phyloP scores from a whole-genome alignment of 129 eudicot species.

The Solidago caesia region DNA sequence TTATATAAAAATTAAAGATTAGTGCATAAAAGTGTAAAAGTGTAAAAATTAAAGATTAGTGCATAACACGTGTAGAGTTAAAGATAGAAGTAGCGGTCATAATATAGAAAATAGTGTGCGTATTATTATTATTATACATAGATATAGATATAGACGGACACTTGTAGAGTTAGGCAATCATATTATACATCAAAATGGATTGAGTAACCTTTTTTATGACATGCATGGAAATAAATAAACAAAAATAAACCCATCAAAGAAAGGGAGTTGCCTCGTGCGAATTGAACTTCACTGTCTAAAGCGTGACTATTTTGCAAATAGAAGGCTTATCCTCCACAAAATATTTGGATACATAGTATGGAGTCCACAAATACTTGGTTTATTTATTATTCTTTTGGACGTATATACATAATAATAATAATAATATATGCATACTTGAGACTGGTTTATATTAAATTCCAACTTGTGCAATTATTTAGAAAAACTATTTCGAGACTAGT shows the following conservation, averaged over 20 bases:
- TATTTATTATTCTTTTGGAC: neutral
- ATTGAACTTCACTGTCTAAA: slow-evolving; percentile 5
- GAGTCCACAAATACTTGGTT: slow-evolving; percentile 16
- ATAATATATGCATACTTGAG: neutral
- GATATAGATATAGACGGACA: no score
- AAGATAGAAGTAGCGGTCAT: no score
- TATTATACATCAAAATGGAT: no score
- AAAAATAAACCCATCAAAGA: neutral
- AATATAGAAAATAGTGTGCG: no score
- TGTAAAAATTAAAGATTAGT: no score
- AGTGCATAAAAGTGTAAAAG: no score
- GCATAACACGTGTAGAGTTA: no score
- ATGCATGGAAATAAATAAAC: no score
- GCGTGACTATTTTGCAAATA: slow-evolving; percentile 15
- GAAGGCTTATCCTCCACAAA: neutral
- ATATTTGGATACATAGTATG: slow-evolving; percentile 26
- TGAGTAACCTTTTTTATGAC: no score
- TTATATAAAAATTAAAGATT: no score
- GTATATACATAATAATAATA: neutral
- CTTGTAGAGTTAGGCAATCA: no score
- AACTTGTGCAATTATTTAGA: neutral
- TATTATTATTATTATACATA: no score
- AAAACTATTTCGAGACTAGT: neutral
- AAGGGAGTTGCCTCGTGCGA: slow-evolving; percentile 29
- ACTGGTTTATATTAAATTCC: neutral